These are phyloP conservation scores for Nepenthes mirabilis DNA, from an alignment of 148 eudicot species.

Conservation along the genomic window DNA sequence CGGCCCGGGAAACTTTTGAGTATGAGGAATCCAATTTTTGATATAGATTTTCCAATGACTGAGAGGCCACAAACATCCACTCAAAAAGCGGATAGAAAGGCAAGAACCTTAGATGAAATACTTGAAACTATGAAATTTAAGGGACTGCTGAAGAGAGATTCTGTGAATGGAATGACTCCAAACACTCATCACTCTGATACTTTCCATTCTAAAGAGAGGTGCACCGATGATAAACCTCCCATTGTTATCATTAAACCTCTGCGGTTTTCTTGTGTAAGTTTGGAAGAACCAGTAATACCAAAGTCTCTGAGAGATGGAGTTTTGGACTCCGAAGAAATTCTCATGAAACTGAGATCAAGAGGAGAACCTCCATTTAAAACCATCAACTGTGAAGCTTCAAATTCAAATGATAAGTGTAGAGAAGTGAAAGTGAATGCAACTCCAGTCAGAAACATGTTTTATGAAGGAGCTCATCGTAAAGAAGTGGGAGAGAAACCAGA, in stretches of 20 bases:
- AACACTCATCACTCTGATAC: slow-evolving; percentile 2
- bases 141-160: slow-evolving; percentile 17
- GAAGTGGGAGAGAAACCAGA: slow-evolving; percentile 4
- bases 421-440: neutral
- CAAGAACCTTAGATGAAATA: slow-evolving; percentile 20
- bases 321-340: slow-evolving; percentile 4
- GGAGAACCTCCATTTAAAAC: slow-evolving; percentile 7
- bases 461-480: slow-evolving; percentile 11
- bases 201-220: slow-evolving; percentile 4
- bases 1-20: slow-evolving; percentile 10
- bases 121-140: slow-evolving; percentile 24
- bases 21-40: slow-evolving; percentile 20
- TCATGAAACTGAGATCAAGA: slow-evolving; percentile 8
- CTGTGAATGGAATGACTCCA: neutral
- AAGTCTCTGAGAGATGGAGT: slow-evolving; percentile 7
- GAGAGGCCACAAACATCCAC: slow-evolving; percentile 15
- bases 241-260: slow-evolving; percentile 41
- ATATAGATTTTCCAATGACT: slow-evolving; percentile 25
- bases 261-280: slow-evolving; percentile 8
- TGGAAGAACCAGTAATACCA: slow-evolving; percentile 10
- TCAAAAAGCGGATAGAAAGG: slow-evolving; percentile 13
- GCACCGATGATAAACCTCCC: slow-evolving; percentile 20
- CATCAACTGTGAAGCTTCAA: slow-evolving; percentile 3
- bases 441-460: neutral
- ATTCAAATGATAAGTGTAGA: slow-evolving; percentile 10